phyloP scores from a whole-genome alignment of 2,329 filamentous ascomycete species.

The Aureobasidium sp. region DNA sequence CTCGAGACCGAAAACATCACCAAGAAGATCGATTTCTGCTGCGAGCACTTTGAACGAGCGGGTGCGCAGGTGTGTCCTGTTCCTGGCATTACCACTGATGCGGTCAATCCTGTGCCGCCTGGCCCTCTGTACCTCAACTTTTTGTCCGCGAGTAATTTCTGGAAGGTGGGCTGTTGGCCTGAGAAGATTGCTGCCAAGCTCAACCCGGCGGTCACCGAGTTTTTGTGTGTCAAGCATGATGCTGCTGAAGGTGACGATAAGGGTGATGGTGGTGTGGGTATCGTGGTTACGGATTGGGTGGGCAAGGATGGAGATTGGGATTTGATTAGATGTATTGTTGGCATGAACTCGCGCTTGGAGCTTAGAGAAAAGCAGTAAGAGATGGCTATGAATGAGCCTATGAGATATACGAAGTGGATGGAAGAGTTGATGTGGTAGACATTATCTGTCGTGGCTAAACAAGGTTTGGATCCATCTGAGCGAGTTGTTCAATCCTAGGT shows the following conservation, averaged over 20 bases:
- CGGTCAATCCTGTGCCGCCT: conserved; percentile 35
- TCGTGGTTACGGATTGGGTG: conserved; percentile 92
- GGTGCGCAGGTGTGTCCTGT: conserved; percentile 31
- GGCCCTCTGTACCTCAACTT: conserved; percentile 83
- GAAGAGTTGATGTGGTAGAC: neutral
- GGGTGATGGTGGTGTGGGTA: conserved; percentile 62
- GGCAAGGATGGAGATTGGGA: conserved; percentile 86
- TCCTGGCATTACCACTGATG: conserved; percentile 35
- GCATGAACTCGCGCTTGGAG: conserved; percentile 69
- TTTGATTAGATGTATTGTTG: conserved; percentile 75
- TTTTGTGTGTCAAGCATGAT: conserved; percentile 49
- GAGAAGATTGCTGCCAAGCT: conserved; percentile 82
- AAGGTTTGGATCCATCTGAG: no score
- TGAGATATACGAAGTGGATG: neutral
- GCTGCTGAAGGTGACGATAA: conserved; percentile 23
- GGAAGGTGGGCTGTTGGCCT: conserved; percentile 86
- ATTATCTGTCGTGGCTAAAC: no score
- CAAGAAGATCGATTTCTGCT: conserved; percentile 69
- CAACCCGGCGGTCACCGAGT: conserved; percentile 65
- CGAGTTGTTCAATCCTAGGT: neutral
- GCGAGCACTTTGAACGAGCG: conserved; percentile 69
- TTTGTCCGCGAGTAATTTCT: conserved; percentile 86
- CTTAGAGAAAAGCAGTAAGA: conserved; percentile 22
- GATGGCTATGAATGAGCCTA: neutral
- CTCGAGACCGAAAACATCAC: conserved; percentile 66